These are phyloP conservation scores for Paragyromitra xinjiangensis DNA, from an alignment of 495 filamentous ascomycete genomes.

Conservation along the genomic window DNA sequence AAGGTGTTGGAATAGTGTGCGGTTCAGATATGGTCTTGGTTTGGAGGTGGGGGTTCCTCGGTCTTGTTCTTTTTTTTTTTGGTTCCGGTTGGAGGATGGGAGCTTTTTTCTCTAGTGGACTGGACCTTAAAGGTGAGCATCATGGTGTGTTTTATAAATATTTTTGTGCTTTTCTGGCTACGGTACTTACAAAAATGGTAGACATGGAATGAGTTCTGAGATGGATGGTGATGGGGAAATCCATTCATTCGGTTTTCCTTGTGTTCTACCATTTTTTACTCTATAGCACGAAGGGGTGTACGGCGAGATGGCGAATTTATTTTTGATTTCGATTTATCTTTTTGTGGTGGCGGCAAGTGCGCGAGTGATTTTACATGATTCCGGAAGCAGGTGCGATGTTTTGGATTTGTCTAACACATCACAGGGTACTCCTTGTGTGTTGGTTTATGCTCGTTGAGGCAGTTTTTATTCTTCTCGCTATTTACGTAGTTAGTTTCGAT, in stretches of 20 bases:
- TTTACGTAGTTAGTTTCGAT: not conserved
- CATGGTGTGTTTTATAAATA: not conserved
- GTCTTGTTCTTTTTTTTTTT: not conserved
- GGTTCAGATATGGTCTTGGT: not conserved
- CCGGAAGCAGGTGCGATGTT: no score
- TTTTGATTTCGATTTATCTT: not conserved
- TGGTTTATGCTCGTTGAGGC: no score
- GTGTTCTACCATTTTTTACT: not conserved
- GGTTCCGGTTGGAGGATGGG: not conserved
- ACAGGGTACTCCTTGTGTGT: no score
- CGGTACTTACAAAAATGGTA: not conserved
- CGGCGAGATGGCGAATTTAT: not conserved
- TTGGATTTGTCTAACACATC: no score
- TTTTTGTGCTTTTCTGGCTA: not conserved
- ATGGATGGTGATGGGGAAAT: not conserved
- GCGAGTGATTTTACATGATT: not conserved
- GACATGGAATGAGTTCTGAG: not conserved
- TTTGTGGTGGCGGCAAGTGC: not conserved
- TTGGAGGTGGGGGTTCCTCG: not conserved
- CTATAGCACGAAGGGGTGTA: not conserved
- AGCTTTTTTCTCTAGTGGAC: not conserved
- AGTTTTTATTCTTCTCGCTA: no score
- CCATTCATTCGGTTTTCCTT: not conserved
- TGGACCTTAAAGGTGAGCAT: not conserved
- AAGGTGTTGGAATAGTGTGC: conserved; percentile 27